Base-by-base conservation (phyloP, 345 rosid genomes). In the Eucalyptus polybractea region DNA sequence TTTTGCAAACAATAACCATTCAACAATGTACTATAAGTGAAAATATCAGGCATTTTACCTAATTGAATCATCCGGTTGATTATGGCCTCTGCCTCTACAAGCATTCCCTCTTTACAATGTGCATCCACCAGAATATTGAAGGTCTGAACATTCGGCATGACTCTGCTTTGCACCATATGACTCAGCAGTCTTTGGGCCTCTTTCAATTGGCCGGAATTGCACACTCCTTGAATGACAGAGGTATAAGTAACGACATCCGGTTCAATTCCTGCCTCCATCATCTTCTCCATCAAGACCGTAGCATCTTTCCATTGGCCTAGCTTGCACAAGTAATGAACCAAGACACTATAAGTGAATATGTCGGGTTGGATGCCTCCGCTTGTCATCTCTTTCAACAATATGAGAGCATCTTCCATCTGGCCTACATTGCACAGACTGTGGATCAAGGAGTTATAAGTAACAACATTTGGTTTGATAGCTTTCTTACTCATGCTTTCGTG, bases 171-270 rank as follows among this genome's bases (percentile, higher is more conserved):
- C 21, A n/a, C 76, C 76, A 65, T 62, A 65, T 65, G 37, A n/a
- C 8, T n/a, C 9, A 65, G 5, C 76, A 65, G 1, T 16, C 76
- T 87, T 92, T 54, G 89, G 44, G 91, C 92, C 62, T 93, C 93
- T 40, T 42, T 86, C 90, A 89, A 87, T 72, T 53, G 51, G 40
- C 92, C 88, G 9, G 44, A 87, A 88, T 13, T 67, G 62, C 92
- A 90, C 89, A 90, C 86, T 31, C 90, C 91, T 50, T 86, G 89
- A 60, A 91, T 87, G 88, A 87, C 76, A 14, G 3, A 50, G 51
- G 17, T 50, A 50, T 50, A 50, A 2, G 51, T 50, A 2, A 50
- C 3, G 7, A 50, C 7, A 0, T 50, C 0, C 0, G 51, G 51
- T 50, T 50, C 51, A 50, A 50, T 50, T 50, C 51, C 51, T 50